Evolutionary conservation across 768 basidiomycete genomes (phyloP).

Genomic region (Strobilomyces dryophilus): DNA sequence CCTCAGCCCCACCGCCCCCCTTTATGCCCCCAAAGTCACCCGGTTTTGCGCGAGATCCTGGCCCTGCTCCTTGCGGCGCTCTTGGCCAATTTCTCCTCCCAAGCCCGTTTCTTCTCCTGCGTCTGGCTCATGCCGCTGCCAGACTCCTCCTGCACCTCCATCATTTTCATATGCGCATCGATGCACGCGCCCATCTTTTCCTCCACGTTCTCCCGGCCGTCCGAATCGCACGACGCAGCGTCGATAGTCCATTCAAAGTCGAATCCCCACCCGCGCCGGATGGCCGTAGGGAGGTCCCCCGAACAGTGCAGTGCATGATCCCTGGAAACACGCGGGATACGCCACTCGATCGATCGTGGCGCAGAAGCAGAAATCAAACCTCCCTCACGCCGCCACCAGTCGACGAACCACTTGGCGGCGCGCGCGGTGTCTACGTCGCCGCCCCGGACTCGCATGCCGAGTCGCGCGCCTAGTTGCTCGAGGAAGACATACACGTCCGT

Average conservation of each 20-base stretch:
- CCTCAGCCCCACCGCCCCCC: not conserved
- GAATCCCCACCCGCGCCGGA: slow-evolving; percentile 76
- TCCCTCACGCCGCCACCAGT: slow-evolving; percentile 84
- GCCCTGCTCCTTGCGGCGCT: slow-evolving; percentile 33
- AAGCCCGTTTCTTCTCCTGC: slow-evolving; percentile 59
- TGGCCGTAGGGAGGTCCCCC: not conserved
- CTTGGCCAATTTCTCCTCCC: slow-evolving; percentile 38
- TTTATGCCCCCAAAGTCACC: slow-evolving; percentile 3
- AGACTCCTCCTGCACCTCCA: slow-evolving; percentile 46
- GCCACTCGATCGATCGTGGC: slow-evolving; percentile 20
- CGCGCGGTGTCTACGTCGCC: slow-evolving; percentile 65
- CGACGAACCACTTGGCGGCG: slow-evolving; percentile 77
- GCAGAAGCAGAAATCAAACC: slow-evolving; percentile 50
- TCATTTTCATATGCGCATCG: slow-evolving; percentile 43
- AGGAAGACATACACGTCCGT: slow-evolving; percentile 65
- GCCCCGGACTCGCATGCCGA: slow-evolving; percentile 81
- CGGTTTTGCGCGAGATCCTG: slow-evolving; percentile 22
- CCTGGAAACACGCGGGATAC: not conserved
- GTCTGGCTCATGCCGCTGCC: slow-evolving; percentile 64
- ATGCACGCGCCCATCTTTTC: slow-evolving; percentile 70
- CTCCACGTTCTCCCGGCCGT: slow-evolving; percentile 39
- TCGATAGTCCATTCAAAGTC: slow-evolving; percentile 68
- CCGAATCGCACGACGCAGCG: slow-evolving; percentile 1
- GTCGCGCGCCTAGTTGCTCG: slow-evolving; percentile 59
- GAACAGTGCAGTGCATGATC: not conserved